phyloP scores from a whole-genome alignment of 2,329 filamentous ascomycete species.

The Emmonsia crescens region DNA sequence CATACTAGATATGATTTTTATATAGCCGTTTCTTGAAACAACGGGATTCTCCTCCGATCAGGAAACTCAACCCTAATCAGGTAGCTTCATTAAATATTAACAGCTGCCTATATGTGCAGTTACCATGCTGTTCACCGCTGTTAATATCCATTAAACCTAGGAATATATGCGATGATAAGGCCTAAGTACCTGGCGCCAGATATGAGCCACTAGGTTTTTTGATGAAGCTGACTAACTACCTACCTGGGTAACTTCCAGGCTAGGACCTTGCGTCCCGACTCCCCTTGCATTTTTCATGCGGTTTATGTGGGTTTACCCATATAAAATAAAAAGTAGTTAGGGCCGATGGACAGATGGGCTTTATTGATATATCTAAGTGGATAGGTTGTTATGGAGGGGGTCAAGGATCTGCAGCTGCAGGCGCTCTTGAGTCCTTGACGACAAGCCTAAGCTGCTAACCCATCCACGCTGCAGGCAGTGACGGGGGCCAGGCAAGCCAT shows the following conservation, averaged over 20 bases:
- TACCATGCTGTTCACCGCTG: neutral
- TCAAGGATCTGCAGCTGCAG: neutral
- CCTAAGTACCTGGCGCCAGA: neutral
- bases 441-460: too few species aligned
- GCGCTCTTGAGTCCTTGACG: too few species aligned
- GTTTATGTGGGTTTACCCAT: neutral
- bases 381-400: neutral
- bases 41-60: neutral
- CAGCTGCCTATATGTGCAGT: too few species aligned
- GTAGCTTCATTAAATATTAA: too few species aligned
- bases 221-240: neutral
- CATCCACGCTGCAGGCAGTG: too few species aligned
- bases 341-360: neutral
- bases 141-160: too few species aligned
- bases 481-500: neutral
- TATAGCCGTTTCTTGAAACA: neutral
- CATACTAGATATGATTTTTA: too few species aligned
- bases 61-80: neutral
- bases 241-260: neutral
- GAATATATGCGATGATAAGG: too few species aligned
- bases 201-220: neutral
- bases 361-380: neutral
- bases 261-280: neutral
- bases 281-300: neutral
- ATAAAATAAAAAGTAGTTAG: neutral